A percentile compares a stretch with the other conserved stretches of the same genome.
Conservation (phyloP, 129 eudicot genomes). For the Artemisia argyi region DNA sequence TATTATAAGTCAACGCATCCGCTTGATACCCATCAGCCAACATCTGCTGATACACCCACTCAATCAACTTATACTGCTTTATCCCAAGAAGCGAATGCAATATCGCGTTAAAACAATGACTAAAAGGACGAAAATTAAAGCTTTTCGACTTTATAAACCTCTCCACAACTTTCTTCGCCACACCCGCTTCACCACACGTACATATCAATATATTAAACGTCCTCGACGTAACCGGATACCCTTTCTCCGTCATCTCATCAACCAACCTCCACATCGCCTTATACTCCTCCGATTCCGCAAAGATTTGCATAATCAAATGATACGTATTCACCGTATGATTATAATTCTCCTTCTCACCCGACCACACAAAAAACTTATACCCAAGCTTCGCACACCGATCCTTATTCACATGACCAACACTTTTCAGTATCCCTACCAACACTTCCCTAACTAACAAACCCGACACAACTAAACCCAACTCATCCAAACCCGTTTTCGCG, state of each 20-base stretch:
- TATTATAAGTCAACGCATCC: constrained; percentile 75
- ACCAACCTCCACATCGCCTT: constrained; percentile 89
- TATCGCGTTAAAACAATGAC: constrained; percentile 74
- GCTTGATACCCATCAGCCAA: constrained; percentile 60
- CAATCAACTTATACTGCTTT: constrained; percentile 69
- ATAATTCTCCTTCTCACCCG: constrained; percentile 61
- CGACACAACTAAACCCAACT: not conserved
- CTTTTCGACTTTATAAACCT: constrained; percentile 70
- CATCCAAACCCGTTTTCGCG: constrained; percentile 17
- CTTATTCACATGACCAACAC: constrained; percentile 45
- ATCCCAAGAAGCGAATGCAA: constrained; percentile 64
- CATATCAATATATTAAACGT: constrained; percentile 82
- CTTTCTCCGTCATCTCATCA: constrained; percentile 92
- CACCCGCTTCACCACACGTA: constrained; percentile 73
- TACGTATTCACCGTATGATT: constrained; percentile 64
- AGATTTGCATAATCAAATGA: constrained; percentile 77
- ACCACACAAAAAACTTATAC: constrained; percentile 86
- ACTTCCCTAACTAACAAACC: constrained; percentile 64
- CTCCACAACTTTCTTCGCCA: constrained; percentile 79
- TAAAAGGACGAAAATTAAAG: constrained; percentile 78
- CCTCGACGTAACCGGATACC: constrained; percentile 73
- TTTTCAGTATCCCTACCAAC: constrained; percentile 60
- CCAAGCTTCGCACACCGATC: constrained; percentile 66
- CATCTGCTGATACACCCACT: constrained; percentile 92
- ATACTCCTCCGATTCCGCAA: constrained; percentile 70